Conservation (phyloP, 1,284 basidiomycete species). For the Cryptococcus sp. region DNA sequence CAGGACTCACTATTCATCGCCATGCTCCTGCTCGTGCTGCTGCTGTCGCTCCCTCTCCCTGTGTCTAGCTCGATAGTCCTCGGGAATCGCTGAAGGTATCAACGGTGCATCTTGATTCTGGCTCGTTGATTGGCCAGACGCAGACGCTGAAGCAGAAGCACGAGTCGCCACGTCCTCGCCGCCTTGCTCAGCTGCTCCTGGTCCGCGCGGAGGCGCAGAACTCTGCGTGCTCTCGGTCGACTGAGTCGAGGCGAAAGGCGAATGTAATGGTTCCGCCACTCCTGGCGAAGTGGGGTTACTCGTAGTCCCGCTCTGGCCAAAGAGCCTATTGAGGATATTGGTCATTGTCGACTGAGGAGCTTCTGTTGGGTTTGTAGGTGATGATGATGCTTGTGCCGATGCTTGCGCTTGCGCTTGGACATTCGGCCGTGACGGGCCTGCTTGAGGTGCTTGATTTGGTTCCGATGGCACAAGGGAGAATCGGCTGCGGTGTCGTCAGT, state of each 20-base stretch:
- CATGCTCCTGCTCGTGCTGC: constrained; percentile 3
- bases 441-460: constrained; percentile 3
- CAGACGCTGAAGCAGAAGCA: neutral
- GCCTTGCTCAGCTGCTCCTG: neutral
- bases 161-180: neutral
- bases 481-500: constrained; percentile 29
- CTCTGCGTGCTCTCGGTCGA: neutral
- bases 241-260: no score
- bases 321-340: constrained; percentile 39
- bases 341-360: constrained; percentile 27
- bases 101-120: neutral
- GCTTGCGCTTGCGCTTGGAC: neutral
- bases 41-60: constrained; percentile 27
- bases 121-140: constrained; percentile 5
- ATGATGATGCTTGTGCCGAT: neutral
- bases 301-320: constrained; percentile 36
- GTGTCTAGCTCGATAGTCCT: constrained; percentile 41
- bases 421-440: no score
- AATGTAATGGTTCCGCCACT: constrained; percentile 2
- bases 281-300: constrained; percentile 25
- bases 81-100: constrained; percentile 37
- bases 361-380: neutral
- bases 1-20: neutral
- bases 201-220: neutral
- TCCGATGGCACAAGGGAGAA: constrained; percentile 49